Evolutionary conservation across 805 yeast species (phyloP), one percentile per base, ranked within the genome.

Genomic region (Spathaspora hagerdaliae): DNA sequence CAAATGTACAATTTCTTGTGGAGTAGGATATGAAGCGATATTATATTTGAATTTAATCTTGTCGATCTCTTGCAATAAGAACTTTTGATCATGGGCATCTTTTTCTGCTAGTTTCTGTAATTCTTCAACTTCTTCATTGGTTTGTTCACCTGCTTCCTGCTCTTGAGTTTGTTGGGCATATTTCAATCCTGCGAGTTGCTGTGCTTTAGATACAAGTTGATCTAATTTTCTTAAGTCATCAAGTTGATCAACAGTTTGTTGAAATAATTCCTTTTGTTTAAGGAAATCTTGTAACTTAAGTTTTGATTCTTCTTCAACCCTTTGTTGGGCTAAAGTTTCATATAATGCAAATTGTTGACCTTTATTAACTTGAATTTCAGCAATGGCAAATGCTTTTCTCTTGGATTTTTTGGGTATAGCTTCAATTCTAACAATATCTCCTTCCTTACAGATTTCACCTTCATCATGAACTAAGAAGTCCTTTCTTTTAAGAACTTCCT

Each of bases 391-490:
- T 50, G 77, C 80, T 66, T 92, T 92, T 48, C 83, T 75, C 13
- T 91, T 79, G 13, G 96, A 83, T 36, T 90, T 67, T 36, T 96
- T 96, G 52, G 96, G 84, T 33, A 90, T 85, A 32, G 88, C 79
- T 65, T 92, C 96, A 47, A 92, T 88, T 65, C 98, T 81, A 12
- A 94, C 98, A 51, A 92, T 73, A 70, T 92, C 99, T 38, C 99
- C 99, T 63, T 90, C 96, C 61, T 90, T 84, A 56, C 97, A 87
- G 43, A 89, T 76, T 59, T 87, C 83, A 27, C 87, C 89, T 69
- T 92, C 97, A 64, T 92, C 99, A 64, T 92, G 99, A 13, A 90
- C 97, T 48, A 92, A 69, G 64, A 80, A 90, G 59, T 88, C 95
- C 58, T 85, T 87, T 71, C 90, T 80, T 58, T 78, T 82, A 57